A percentile compares a stretch with the other conserved stretches of the same genome.
These are phyloP conservation scores for Austroboletus niveus DNA, from an alignment of 1,284 basidiomycete species.

Conservation along the genomic window DNA sequence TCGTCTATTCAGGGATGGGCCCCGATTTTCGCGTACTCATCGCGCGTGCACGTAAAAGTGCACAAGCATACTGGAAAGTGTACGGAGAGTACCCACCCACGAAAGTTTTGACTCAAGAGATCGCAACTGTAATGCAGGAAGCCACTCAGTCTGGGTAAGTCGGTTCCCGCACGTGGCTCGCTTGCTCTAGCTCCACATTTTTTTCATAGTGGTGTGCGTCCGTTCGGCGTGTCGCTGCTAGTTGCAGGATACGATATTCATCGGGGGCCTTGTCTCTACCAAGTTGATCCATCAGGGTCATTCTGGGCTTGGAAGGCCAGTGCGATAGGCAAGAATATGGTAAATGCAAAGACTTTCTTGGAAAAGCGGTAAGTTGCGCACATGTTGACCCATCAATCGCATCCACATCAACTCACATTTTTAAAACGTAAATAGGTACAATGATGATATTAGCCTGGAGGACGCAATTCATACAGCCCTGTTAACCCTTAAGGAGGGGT, in stretches of 20 bases:
- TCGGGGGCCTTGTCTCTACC: slow-evolving; percentile 91
- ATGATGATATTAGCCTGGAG: slow-evolving; percentile 98
- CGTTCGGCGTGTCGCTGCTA: slow-evolving; percentile 95
- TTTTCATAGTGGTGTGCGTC: slow-evolving; percentile 86
- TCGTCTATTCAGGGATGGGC: slow-evolving; percentile 99
- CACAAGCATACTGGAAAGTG: slow-evolving; percentile 99
- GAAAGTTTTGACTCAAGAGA: slow-evolving; percentile 93
- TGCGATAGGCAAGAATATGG: slow-evolving; percentile 99
- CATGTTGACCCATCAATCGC: slow-evolving; percentile 23
- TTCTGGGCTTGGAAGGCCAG: slow-evolving; percentile 99
- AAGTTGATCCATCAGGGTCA: slow-evolving; percentile 97
- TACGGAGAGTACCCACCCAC: slow-evolving; percentile 99
- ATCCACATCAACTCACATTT: slow-evolving; percentile 16
- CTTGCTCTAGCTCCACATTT: slow-evolving; percentile 27
- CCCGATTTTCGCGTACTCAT: slow-evolving; percentile 97
- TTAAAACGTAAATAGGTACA: slow-evolving; percentile 67
- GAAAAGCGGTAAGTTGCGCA: slow-evolving; percentile 82
- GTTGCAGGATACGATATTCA: slow-evolving; percentile 95
- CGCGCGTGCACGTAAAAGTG: slow-evolving; percentile 92
- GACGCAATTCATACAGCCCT: slow-evolving; percentile 99
- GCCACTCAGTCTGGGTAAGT: slow-evolving; percentile 97
- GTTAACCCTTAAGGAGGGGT: slow-evolving; percentile 96
- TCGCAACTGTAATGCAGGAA: slow-evolving; percentile 98
- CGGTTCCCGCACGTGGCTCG: slow-evolving; percentile 24
- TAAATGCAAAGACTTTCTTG: slow-evolving; percentile 98